A percentile compares a stretch with the other conserved stretches of the same genome.
Evolutionary conservation across 2,329 filamentous ascomycete species (phyloP).

Genomic region (Xylogone sp.): DNA sequence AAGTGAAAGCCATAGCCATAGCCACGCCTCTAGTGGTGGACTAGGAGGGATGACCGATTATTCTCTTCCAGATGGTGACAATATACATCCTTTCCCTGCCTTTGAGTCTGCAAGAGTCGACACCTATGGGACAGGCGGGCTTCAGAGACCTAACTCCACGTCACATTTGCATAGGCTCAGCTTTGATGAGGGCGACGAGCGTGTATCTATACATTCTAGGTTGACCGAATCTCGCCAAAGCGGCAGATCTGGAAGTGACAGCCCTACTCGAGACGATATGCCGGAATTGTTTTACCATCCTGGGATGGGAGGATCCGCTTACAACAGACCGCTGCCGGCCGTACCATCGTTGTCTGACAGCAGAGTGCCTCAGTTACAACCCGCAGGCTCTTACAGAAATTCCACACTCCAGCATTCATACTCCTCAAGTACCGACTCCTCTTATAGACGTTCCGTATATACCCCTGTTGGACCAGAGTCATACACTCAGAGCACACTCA

Average conservation of each 20-base stretch:
- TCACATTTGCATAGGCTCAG: slow-evolving; percentile 70
- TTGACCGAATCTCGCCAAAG: slow-evolving; percentile 43
- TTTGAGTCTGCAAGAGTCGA: slow-evolving; percentile 58
- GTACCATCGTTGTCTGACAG: slow-evolving; percentile 48
- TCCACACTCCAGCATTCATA: slow-evolving; percentile 45
- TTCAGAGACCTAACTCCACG: slow-evolving; percentile 65
- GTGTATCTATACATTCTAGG: slow-evolving; percentile 51
- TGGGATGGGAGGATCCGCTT: slow-evolving; percentile 61
- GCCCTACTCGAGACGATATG: slow-evolving; percentile 67
- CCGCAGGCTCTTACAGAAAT: slow-evolving; percentile 58
- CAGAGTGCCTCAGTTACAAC: slow-evolving; percentile 41
- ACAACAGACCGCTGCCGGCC: slow-evolving; percentile 57
- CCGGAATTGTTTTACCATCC: slow-evolving; percentile 94
- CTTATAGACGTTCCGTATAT: slow-evolving; percentile 12
- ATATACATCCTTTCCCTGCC: slow-evolving; percentile 53
- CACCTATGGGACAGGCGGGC: slow-evolving; percentile 83
- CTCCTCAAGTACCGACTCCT: slow-evolving; percentile 42
- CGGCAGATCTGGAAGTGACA: slow-evolving; percentile 52
- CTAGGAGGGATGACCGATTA: slow-evolving; percentile 31
- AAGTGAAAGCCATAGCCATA: slow-evolving; percentile 21
- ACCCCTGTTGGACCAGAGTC: slow-evolving; percentile 23
- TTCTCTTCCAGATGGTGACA: slow-evolving; percentile 43
- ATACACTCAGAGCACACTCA: slow-evolving; percentile 40
- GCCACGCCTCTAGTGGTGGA: slow-evolving; percentile 17
- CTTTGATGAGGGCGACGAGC: slow-evolving; percentile 91